Percentiles rank a stretch among this genome's conserved stretches.
phyloP scores from a whole-genome alignment of 345 rosid species.

The Dipteronia sinensis region DNA sequence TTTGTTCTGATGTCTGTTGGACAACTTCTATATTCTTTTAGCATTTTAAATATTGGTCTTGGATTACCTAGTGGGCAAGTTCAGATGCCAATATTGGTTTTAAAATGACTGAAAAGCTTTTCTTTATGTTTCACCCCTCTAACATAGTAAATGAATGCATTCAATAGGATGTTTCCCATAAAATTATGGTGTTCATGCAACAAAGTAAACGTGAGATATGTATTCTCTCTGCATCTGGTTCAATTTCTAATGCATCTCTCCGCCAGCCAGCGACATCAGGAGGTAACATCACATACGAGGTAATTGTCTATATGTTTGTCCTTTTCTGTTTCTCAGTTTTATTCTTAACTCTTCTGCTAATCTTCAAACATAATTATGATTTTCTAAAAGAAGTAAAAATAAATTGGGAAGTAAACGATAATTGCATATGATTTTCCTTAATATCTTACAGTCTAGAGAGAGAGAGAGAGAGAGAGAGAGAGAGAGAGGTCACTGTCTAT shows the following conservation, averaged over 20 bases:
- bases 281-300: slow-evolving; percentile 81
- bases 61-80: neutral
- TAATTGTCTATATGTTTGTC: slow-evolving; percentile 25
- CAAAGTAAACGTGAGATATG: slow-evolving; percentile 83
- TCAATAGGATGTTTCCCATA: slow-evolving; percentile 83
- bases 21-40: neutral
- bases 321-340: neutral
- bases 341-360: neutral
- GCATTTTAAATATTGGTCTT: neutral
- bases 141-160: slow-evolving; percentile 29
- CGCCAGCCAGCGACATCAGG: slow-evolving; percentile 83
- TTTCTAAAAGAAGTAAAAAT: neutral
- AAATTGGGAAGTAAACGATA: neutral
- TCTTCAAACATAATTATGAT: neutral
- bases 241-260: slow-evolving; percentile 76
- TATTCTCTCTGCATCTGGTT: slow-evolving; percentile 85
- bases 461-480: too few species aligned
- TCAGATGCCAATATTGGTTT: neutral
- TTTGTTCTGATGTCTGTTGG: neutral
- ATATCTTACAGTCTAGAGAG: neutral
- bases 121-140: slow-evolving; percentile 19
- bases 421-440: neutral
- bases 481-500: neutral
- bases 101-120: neutral
- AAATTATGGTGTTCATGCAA: slow-evolving; percentile 64